Percentiles rank a stretch among this genome's conserved stretches.
Conservation (phyloP, 176 grass and related monocot genomes). For the Ensete glaucum region DNA sequence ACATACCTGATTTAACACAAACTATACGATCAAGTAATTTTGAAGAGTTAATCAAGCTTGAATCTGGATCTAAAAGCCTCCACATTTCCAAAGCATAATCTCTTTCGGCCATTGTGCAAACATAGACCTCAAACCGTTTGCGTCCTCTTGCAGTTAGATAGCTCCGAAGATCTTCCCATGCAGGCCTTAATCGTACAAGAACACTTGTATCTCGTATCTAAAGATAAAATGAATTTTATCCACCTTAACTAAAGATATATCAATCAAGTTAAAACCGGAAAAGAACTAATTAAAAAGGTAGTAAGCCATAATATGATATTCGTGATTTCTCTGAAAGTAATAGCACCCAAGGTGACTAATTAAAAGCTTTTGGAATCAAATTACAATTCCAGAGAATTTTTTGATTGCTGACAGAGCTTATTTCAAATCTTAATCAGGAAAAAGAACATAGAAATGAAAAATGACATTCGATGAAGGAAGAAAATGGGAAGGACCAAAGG, state of each 20-base stretch:
- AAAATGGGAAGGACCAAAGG: neutral
- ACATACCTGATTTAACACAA: slow-evolving; percentile 91
- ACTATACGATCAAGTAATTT: slow-evolving; percentile 83
- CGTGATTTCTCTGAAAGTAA: neutral
- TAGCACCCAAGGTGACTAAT: neutral
- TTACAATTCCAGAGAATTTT: neutral
- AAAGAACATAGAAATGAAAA: neutral
- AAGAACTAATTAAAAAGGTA: neutral
- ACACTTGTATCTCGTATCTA: slow-evolving; percentile 98
- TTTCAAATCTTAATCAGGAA: neutral
- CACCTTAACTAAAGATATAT: neutral
- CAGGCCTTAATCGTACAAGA: slow-evolving; percentile 79
- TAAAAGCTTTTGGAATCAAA: neutral
- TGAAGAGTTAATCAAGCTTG: slow-evolving; percentile 71
- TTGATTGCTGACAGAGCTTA: neutral
- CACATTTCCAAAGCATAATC: slow-evolving; percentile 99
- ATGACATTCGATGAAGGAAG: neutral
- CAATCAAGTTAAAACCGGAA: neutral
- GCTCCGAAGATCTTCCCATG: slow-evolving; percentile 94
- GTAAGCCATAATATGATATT: neutral
- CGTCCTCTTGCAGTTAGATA: slow-evolving; percentile 92
- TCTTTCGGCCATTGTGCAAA: slow-evolving; percentile 99
- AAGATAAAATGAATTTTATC: slow-evolving; percentile 18
- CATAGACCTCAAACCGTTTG: slow-evolving; percentile 97
- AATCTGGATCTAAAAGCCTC: slow-evolving; percentile 91